These are phyloP conservation scores for Penicillium simplicissimum DNA, from an alignment of 495 filamentous ascomycete species.

Conservation along the genomic window DNA sequence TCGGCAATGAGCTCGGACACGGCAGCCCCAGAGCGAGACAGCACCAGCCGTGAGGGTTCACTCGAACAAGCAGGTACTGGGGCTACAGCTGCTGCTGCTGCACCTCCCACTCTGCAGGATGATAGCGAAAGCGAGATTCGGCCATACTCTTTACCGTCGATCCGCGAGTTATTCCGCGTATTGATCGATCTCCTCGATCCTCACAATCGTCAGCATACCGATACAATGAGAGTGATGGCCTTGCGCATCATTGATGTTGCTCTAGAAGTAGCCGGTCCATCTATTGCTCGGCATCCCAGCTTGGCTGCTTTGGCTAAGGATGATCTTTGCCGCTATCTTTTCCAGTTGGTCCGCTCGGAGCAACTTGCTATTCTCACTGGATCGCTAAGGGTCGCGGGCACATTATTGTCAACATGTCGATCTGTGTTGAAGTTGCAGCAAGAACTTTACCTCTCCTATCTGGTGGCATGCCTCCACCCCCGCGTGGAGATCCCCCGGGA, in stretches of 20 bases:
- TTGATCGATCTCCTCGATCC: constrained; percentile 94
- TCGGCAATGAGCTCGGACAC: constrained; percentile 49
- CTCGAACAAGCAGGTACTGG: constrained; percentile 42
- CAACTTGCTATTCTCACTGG: constrained; percentile 91
- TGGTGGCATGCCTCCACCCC: constrained; percentile 92
- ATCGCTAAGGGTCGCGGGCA: constrained; percentile 87
- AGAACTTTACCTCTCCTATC: constrained; percentile 92
- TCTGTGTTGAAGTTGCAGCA: constrained; percentile 95
- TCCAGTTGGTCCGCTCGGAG: constrained; percentile 95
- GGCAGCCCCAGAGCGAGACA: constrained; percentile 35
- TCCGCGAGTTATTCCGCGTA: constrained; percentile 89
- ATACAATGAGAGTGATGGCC: constrained; percentile 96
- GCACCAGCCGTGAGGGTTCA: constrained; percentile 36
- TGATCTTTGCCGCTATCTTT: constrained; percentile 89
- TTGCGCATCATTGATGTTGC: constrained; percentile 96
- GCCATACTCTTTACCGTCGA: constrained; percentile 91
- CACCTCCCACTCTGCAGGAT: constrained; percentile 43
- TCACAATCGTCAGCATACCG: constrained; percentile 86
- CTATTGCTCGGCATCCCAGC: constrained; percentile 90
- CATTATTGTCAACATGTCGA: constrained; percentile 85
- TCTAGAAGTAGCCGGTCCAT: constrained; percentile 92
- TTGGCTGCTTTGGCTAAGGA: constrained; percentile 88
- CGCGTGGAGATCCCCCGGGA: constrained; percentile 89
- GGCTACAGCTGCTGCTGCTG: constrained; percentile 40
- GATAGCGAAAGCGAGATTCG: constrained; percentile 58